These are phyloP conservation scores for Lasiodiplodia sp. DNA, from an alignment of 2,329 filamentous ascomycete genomes.

Conservation along the genomic window DNA sequence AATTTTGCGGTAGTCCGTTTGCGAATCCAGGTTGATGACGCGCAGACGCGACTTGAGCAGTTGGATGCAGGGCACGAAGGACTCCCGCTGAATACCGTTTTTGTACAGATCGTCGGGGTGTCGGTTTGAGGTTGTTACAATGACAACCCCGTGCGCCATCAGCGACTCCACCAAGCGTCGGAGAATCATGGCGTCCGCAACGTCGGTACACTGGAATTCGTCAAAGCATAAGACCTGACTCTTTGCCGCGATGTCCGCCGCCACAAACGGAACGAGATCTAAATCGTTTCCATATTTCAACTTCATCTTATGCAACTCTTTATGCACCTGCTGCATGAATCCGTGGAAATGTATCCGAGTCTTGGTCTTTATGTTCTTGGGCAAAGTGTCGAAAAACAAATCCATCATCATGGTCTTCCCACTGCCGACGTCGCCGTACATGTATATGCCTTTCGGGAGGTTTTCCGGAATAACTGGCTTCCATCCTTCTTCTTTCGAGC, in stretches of 20 bases:
- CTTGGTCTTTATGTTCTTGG: constrained; percentile 78
- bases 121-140: constrained; percentile 96
- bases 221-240: constrained; percentile 94
- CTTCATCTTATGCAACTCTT: constrained; percentile 87
- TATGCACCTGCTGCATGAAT: constrained; percentile 99
- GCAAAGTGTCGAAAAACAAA: constrained; percentile 92
- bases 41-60: constrained; percentile 84
- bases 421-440: constrained; percentile 95
- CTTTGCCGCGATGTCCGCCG: constrained; percentile 88
- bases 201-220: constrained; percentile 98
- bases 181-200: constrained; percentile 98
- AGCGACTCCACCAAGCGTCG: constrained; percentile 85
- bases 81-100: constrained; percentile 95
- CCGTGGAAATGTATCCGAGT: constrained; percentile 98
- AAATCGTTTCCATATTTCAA: constrained; percentile 87
- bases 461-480: constrained; percentile 68
- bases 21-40: constrained; percentile 93
- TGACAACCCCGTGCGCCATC: constrained; percentile 95
- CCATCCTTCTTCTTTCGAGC: constrained; percentile 51
- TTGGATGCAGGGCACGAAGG: constrained; percentile 93
- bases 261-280: constrained; percentile 89
- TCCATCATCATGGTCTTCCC: constrained; percentile 99
- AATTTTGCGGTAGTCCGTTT: constrained; percentile 97
- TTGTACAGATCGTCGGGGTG: constrained; percentile 97
- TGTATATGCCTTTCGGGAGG: constrained; percentile 87